These are phyloP conservation scores for Epichloe sp. DNA, from an alignment of 2,329 filamentous ascomycete genomes.

Conservation along the genomic window DNA sequence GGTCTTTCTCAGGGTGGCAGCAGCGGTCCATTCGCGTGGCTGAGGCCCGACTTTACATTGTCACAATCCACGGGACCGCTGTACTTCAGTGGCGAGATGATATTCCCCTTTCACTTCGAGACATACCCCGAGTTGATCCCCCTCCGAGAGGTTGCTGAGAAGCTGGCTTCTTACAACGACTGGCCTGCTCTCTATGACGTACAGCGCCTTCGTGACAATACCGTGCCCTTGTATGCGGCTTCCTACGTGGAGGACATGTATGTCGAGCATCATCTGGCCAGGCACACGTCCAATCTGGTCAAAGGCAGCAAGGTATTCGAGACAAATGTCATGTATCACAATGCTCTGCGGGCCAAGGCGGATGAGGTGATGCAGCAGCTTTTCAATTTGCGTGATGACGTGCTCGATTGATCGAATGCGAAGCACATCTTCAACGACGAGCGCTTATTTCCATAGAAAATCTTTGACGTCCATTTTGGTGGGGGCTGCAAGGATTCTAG, in stretches of 20 bases:
- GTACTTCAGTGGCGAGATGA: conserved; percentile 86
- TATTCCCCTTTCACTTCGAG: conserved; percentile 75
- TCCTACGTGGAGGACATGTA: conserved; percentile 87
- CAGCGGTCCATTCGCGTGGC: conserved; percentile 34
- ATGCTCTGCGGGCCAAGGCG: conserved; percentile 59
- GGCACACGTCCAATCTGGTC: conserved; percentile 61
- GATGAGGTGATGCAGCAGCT: conserved; percentile 67
- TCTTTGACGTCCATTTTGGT: too few species aligned
- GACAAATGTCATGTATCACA: conserved; percentile 80
- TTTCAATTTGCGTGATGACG: conserved; percentile 62
- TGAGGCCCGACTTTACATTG: conserved; percentile 22
- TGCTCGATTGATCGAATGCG: conserved; percentile 32
- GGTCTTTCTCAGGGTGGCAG: conserved; percentile 29
- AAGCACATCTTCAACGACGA: not conserved
- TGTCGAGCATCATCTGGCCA: conserved; percentile 63
- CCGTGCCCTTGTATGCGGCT: conserved; percentile 76
- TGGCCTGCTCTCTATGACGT: conserved; percentile 72
- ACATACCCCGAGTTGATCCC: conserved; percentile 63
- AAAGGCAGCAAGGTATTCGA: conserved; percentile 68
- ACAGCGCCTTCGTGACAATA: conserved; percentile 58
- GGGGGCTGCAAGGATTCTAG: not conserved
- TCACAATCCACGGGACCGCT: conserved; percentile 32
- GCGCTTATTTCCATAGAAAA: too few species aligned
- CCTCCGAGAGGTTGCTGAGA: conserved; percentile 54
- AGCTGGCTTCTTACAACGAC: conserved; percentile 51